Evolutionary conservation across 129 eudicot genomes (phyloP), one percentile per base, ranked within the genome.

Genomic region (Helichrysum umbraculigerum): DNA sequence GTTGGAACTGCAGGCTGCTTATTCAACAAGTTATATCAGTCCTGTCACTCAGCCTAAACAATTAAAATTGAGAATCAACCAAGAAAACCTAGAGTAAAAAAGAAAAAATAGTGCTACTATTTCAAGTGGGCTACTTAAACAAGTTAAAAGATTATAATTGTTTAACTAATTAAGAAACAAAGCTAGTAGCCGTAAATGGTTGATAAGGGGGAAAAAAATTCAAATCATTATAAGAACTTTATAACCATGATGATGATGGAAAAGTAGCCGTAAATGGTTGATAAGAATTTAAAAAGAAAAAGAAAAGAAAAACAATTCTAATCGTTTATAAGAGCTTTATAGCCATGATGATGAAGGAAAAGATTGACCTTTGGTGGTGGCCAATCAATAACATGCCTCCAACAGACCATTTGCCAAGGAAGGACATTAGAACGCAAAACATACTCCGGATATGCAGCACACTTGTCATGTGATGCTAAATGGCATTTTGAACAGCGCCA

Each of bases 391-490:
- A 74, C 77, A 85, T 94, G 99, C 83, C 82, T 87, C 99, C 99
- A 95, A 72, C 99, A 95, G 70, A 95, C 84, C 66, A 80, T 91
- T 87, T 86, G 85, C 42, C 85, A 85, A n/a, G 91, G 87, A 56
- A 64, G 79, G 67, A 79, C 86, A 28, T 75, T 72, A 57, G 83
- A 44, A 62, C 63, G 86, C 25, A 74, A 28, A 54, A 94, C 91
- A 72, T 84, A 69, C 82, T 94, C 91, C 7, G 96, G 96, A 77
- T 81, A 95, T 76, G 99, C 79, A 47, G 91, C 86, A 66, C 99
- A 95, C 66, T 91, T 89, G n/a, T 83, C 89, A 72, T 95, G 97
- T 74, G 94, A 89, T 37, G 99, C 99, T 63, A 95, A 58, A 37
- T 78, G 86, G 75, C 99, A 95, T 78, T 81, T 86, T 60, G 87